Base-by-base conservation (phyloP, 495 filamentous ascomycete genomes). In the Xylaria palmicola region DNA sequence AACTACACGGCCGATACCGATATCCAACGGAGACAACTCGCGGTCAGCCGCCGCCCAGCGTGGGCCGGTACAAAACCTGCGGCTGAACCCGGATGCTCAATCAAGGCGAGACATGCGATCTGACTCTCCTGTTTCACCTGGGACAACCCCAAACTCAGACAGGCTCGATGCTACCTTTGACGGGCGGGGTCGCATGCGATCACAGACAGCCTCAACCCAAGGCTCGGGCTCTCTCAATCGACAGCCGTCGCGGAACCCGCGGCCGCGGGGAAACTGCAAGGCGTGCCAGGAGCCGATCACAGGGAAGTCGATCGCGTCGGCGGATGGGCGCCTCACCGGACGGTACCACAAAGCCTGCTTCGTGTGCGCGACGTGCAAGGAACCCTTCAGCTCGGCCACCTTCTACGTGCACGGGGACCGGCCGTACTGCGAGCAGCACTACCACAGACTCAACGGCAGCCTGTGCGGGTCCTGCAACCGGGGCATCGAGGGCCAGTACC, bases 331-430 rank as follows among this genome's bases (percentile, higher is more conserved):
- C 44, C 81, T 98, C 4, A 96, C 93, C 2, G 94, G 94, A 0
- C 86, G 92, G 36, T 98, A 97, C 68, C 94, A 98, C 74, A 92
- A 93, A 65, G 81, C 86, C 13, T 98, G 94, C 68, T 98, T 98
- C 71, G 90, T 93, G 4, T 98, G 94, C 79, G 85, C 84, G 3
- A 91, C 89, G 6, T 98, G 94, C 77, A 75, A 76, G 12, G 82
- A 84, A 24, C 90, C 93, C 2, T 98, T 98, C 68, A 79, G 86
- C 45, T 93, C 93, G 0, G 82, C 90, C 1, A 93, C 94, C 53
- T 98, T 98, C 68, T 98, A 98, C 74, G 92, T 98, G 37, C 77
- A 91, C 36, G 77, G 90, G 64, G 90, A 98, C 72, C 77, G 85
- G 8, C 94, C 94, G 3, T 97, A 90, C 77, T 98, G 94, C 77